Evolutionary conservation across 2,329 filamentous ascomycete genomes (phyloP).

Genomic region (Coniosporium tulheliwenetii): DNA sequence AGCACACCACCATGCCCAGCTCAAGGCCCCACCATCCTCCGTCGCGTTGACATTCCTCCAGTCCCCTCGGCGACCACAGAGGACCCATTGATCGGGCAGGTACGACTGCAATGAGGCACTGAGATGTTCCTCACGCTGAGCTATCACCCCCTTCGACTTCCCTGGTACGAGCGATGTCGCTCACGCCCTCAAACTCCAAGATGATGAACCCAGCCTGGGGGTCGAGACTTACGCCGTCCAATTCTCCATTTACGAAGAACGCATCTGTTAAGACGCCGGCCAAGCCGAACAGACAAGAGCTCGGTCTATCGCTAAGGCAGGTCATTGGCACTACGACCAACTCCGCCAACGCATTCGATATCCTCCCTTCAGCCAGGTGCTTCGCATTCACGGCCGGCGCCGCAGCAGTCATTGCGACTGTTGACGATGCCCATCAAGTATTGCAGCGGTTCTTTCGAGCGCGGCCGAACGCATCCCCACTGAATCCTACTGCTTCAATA

Average conservation of each 20-base stretch:
- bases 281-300: slow-evolving; percentile 24
- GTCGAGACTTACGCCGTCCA: slow-evolving; percentile 49
- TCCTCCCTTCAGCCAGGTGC: slow-evolving; percentile 47
- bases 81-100: slow-evolving; percentile 4
- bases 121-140: slow-evolving; percentile 1
- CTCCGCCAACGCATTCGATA: slow-evolving; percentile 75
- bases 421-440: slow-evolving; percentile 48
- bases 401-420: slow-evolving; percentile 75
- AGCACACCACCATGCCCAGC: no score
- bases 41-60: no score
- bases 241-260: slow-evolving; percentile 51
- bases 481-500: slow-evolving; percentile 42
- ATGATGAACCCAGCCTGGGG: slow-evolving; percentile 24
- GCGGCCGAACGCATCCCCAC: slow-evolving; percentile 52
- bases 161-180: slow-evolving; percentile 16
- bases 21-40: no score
- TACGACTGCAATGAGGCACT: slow-evolving; percentile 7
- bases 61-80: no score
- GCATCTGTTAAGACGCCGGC: slow-evolving; percentile 39
- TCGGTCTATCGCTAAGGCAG: slow-evolving; percentile 54
- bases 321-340: slow-evolving; percentile 84
- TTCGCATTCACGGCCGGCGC: slow-evolving; percentile 91
- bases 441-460: slow-evolving; percentile 84
- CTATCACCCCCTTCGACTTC: slow-evolving; percentile 4
- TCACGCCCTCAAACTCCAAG: slow-evolving; percentile 22